Percentiles rank a stretch among this genome's conserved stretches.
These are phyloP conservation scores for Chrysoporthe deuterocubensis DNA, from an alignment of 2,329 filamentous ascomycete genomes.

Conservation along the genomic window DNA sequence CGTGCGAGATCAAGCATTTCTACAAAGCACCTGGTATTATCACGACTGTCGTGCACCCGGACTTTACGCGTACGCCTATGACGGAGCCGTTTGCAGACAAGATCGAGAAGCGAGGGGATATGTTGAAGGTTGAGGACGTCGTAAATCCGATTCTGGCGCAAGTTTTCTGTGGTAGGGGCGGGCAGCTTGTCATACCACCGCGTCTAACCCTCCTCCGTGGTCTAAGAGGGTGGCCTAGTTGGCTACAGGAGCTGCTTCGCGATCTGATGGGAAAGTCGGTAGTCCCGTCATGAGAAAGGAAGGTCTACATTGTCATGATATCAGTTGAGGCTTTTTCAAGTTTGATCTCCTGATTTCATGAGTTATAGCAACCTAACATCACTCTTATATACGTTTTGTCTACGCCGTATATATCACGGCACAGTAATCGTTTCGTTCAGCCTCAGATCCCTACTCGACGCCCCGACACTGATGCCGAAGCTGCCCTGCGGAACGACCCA, in stretches of 20 bases:
- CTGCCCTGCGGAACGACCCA: slow-evolving; percentile 59
- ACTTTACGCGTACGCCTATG: slow-evolving; percentile 55
- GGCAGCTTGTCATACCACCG: slow-evolving; percentile 51
- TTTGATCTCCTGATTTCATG: too few relatives aligned
- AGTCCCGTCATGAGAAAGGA: neutral
- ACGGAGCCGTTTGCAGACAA: slow-evolving; percentile 40
- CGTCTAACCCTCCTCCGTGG: slow-evolving; percentile 33
- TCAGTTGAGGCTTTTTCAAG: too few relatives aligned
- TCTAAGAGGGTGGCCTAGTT: slow-evolving; percentile 48
- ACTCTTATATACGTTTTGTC: neutral
- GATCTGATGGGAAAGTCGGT: slow-evolving; percentile 30
- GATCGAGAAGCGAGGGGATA: slow-evolving; percentile 36
- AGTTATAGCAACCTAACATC: neutral
- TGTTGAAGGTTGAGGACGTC: slow-evolving; percentile 45
- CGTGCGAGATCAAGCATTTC: slow-evolving; percentile 49
- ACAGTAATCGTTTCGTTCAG: slow-evolving; percentile 40
- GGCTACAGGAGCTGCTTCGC: slow-evolving; percentile 40
- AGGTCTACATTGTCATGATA: neutral
- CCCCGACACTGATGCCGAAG: slow-evolving; percentile 48
- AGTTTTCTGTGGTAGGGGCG: slow-evolving; percentile 52
- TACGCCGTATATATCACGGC: neutral
- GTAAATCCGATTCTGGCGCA: slow-evolving; percentile 54
- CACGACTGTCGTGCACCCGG: slow-evolving; percentile 51
- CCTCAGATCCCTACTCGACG: slow-evolving; percentile 52
- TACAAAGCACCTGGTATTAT: slow-evolving; percentile 59